Conservation (phyloP, 2,329 filamentous ascomycete species). For the Xylaria sp. region DNA sequence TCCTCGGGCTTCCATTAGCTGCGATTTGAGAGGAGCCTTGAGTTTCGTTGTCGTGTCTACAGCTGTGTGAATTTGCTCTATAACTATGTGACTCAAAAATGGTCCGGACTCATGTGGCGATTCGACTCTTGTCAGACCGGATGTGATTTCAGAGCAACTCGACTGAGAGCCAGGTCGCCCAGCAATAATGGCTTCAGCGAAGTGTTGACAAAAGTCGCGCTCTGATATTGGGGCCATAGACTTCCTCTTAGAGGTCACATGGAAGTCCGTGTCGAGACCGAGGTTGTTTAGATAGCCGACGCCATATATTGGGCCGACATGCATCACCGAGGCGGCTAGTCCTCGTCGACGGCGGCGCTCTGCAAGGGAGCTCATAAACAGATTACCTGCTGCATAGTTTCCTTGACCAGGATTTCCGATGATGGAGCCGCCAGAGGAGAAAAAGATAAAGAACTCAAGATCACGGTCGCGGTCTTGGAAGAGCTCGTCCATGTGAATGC, state of each 20-base stretch:
- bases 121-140: background rate
- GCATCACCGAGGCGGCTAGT: constrained; percentile 11
- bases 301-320: constrained; percentile 12
- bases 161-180: background rate
- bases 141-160: background rate
- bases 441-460: background rate
- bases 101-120: background rate
- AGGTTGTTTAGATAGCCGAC: constrained; percentile 6
- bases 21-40: background rate
- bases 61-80: background rate
- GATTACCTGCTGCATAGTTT: background rate
- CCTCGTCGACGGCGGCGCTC: background rate
- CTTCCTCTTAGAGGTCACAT: background rate
- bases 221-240: constrained; percentile 12
- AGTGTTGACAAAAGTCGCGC: constrained; percentile 11
- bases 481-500: background rate
- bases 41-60: too few species aligned
- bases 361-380: background rate
- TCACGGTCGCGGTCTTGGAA: background rate
- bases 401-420: background rate
- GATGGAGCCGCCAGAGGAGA: background rate
- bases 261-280: background rate
- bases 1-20: background rate
- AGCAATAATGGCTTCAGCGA: constrained; percentile 24
- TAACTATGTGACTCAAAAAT: background rate